Evolutionary conservation across 2,329 filamentous ascomycete genomes (phyloP).

Genomic region (Acephala macrosclerotiorum): DNA sequence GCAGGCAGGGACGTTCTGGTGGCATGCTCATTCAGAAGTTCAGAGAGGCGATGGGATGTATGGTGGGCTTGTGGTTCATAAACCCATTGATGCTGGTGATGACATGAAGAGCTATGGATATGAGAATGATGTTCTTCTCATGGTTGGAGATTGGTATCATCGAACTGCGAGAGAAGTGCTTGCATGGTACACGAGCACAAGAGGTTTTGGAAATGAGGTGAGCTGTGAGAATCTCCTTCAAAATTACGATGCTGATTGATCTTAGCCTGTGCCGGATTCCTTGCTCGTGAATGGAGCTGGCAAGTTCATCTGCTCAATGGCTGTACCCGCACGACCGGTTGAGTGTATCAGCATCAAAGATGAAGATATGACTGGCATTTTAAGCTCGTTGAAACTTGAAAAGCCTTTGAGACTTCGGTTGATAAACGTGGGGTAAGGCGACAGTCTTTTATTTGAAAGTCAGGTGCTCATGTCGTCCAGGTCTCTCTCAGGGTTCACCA

Average conservation of each 20-base stretch:
- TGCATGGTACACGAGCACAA: conserved; percentile 51
- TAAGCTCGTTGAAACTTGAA: conserved; percentile 37
- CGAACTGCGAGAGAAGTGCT: conserved; percentile 49
- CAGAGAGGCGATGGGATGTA: conserved; percentile 55
- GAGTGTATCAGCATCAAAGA: conserved; percentile 46
- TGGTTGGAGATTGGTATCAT: conserved; percentile 60
- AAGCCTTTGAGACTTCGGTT: conserved; percentile 46
- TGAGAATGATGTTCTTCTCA: conserved; percentile 51
- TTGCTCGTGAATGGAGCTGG: conserved; percentile 56
- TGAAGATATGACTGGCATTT: conserved; percentile 36
- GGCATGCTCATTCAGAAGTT: conserved; percentile 53
- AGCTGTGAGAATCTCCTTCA: not conserved
- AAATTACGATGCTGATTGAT: not conserved
- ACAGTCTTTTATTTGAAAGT: not conserved
- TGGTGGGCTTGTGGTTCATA: conserved; percentile 55
- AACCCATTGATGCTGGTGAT: conserved; percentile 34
- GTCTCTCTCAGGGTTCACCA: conserved; percentile 32
- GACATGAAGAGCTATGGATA: conserved; percentile 36
- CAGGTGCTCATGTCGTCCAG: conserved; percentile 13
- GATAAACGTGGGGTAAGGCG: conserved; percentile 51
- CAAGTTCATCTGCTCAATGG: conserved; percentile 53
- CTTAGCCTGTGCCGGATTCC: conserved; percentile 55
- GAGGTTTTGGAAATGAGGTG: conserved; percentile 53
- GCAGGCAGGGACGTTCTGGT: conserved; percentile 42
- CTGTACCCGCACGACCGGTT: conserved; percentile 52